A percentile compares a stretch with the other conserved stretches of the same genome.
These are phyloP conservation scores for Sarocladium oryzae DNA, from an alignment of 2,329 filamentous ascomycete species.

Conservation along the genomic window DNA sequence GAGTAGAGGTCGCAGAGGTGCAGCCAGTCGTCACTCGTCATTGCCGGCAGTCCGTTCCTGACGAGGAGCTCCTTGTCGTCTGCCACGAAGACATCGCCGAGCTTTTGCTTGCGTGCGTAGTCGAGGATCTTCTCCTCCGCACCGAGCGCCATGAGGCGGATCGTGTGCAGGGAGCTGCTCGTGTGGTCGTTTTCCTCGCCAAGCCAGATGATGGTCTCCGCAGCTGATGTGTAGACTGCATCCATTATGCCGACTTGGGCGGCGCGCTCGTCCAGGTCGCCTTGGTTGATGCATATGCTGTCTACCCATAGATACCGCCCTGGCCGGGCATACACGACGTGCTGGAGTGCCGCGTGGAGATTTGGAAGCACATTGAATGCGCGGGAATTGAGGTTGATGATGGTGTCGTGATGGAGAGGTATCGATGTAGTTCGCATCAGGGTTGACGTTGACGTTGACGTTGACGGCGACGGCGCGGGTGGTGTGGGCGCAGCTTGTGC, in stretches of 20 bases:
- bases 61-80: slow-evolving; percentile 13
- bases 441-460: not conserved
- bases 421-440: not conserved
- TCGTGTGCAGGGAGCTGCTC: slow-evolving; percentile 11
- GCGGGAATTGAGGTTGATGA: slow-evolving; percentile 13
- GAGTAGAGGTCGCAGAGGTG: slow-evolving; percentile 14
- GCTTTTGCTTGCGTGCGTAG: slow-evolving; percentile 12
- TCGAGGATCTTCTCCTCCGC: slow-evolving; percentile 15
- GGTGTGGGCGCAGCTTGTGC: no score
- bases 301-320: slow-evolving; percentile 18
- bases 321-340: slow-evolving; percentile 12
- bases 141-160: slow-evolving; percentile 9
- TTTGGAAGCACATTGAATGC: slow-evolving; percentile 15
- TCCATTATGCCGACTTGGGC: slow-evolving; percentile 18
- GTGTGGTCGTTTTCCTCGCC: slow-evolving; percentile 12
- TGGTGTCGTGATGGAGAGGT: slow-evolving; percentile 4
- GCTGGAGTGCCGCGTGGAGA: slow-evolving; percentile 13
- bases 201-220: slow-evolving; percentile 18
- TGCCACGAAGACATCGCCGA: slow-evolving; percentile 15
- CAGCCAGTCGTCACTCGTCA: slow-evolving; percentile 14
- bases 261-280: slow-evolving; percentile 13
- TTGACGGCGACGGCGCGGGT: no score
- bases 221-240: slow-evolving; percentile 15
- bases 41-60: slow-evolving; percentile 15
- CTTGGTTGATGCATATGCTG: slow-evolving; percentile 20